Evolutionary conservation across 2,329 filamentous ascomycete species (phyloP).

Genomic region (Epichloe amarillans): DNA sequence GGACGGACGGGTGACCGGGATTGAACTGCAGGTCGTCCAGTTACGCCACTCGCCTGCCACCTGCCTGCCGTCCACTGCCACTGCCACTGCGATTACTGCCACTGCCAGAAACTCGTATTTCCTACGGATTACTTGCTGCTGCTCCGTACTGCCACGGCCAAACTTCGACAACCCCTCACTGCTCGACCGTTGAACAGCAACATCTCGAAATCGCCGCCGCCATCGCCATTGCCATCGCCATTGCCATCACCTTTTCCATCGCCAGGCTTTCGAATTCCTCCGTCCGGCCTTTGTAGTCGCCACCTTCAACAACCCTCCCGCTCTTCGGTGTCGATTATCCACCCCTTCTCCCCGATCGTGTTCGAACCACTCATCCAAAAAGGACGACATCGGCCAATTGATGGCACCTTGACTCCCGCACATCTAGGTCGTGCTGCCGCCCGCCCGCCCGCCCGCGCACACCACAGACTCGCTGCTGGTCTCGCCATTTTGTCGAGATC

Average conservation of each 20-base stretch:
- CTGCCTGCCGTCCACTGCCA: neutral
- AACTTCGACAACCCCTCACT: slow-evolving; percentile 1
- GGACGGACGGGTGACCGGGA: too few species aligned
- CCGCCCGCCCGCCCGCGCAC: slow-evolving; percentile 9
- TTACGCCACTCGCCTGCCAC: too few species aligned
- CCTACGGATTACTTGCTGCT: neutral
- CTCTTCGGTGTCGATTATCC: slow-evolving; percentile 4
- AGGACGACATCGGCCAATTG: slow-evolving; percentile 3
- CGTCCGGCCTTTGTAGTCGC: neutral
- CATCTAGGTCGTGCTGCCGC: slow-evolving; percentile 8
- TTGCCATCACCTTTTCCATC: neutral
- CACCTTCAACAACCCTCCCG: neutral
- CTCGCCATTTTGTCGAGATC: slow-evolving; percentile 7
- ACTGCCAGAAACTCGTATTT: neutral
- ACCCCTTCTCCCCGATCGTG: neutral
- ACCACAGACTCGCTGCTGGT: slow-evolving; percentile 7
- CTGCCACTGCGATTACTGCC: neutral
- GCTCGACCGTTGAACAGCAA: neutral
- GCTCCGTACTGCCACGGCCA: neutral
- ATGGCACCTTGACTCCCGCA: slow-evolving; percentile 5
- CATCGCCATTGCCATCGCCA: neutral
- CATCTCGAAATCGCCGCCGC: neutral
- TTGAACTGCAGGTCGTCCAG: too few species aligned
- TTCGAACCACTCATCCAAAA: neutral
- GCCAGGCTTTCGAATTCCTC: neutral